Base-by-base conservation (phyloP, 169 alveolate species). In the Babesia ovis region DNA sequence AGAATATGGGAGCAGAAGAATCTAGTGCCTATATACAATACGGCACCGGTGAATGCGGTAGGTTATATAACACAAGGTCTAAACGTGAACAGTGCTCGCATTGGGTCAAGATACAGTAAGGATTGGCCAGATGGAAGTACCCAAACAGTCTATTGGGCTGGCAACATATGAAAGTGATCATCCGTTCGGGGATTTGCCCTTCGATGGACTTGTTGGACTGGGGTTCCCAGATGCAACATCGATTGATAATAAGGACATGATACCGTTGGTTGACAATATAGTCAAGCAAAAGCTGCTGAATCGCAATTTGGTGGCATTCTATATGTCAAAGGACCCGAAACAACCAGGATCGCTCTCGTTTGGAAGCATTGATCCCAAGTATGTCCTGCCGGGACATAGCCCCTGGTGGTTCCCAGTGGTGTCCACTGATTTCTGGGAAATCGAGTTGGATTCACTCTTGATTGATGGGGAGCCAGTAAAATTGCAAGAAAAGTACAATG, bases 151-250 rank as follows among this genome's bases (percentile, higher is more conserved):
- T 16, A 77, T 94, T 32, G 97, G 97, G 25, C 84, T 94, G 77
- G 95, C 96, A 3, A 85, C 93, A 27, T 69, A 59, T 59, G 98
- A 92, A 64, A 86, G 95, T 22, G 70, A 86, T 39, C 91, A 89
- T 73, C 97, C 97, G 35, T 93, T 93, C 68, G 94, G 93, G 14
- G 95, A 90, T 9, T 72, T 93, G 46, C 98, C 98, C 18, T 95
- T 95, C 67, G 98, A 95, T 70, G 98, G 98, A 57, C 89, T 95
- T 34, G 94, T 95, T 48, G 98, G 98, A 20, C 90, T 95, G 60
- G 98, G 98, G 39, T 93, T 95, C 68, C 95, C 97, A 4, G 96
- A 94, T 48, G 56, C 85, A 39, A 39, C 25, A 50, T 76, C 58
- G 35, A 55, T 20, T 25, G 62, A 25, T 22, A 50, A 48, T 45